Percentiles rank a stretch among this genome's conserved stretches.
Evolutionary conservation across 108 stramenopile genomes (phyloP).

Genomic region (Fistulifera pelliculosa): DNA sequence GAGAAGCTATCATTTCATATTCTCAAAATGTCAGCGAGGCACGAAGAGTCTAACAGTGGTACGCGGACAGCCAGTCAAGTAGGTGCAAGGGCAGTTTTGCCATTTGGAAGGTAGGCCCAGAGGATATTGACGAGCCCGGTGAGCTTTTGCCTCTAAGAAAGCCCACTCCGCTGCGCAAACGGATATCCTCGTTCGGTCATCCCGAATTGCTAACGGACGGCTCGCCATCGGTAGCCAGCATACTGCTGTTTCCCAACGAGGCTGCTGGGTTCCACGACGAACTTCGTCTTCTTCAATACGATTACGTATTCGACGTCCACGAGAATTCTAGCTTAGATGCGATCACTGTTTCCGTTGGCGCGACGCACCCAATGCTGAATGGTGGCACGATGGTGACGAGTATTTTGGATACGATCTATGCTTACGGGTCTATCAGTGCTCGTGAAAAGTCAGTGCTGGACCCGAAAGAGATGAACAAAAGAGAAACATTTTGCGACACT

Average conservation of each 20-base stretch:
- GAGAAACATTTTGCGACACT: slow-evolving; percentile 73
- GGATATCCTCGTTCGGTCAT: background rate
- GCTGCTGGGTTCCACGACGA: slow-evolving; percentile 26
- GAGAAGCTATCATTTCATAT: slow-evolving; percentile 60
- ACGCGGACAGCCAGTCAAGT: slow-evolving; percentile 37
- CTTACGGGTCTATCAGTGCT: slow-evolving; percentile 65
- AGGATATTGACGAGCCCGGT: background rate
- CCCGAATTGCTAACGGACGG: slow-evolving; percentile 11
- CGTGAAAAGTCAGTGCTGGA: slow-evolving; percentile 70
- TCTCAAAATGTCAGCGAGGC: slow-evolving; percentile 36
- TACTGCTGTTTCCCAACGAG: slow-evolving; percentile 65
- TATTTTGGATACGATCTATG: slow-evolving; percentile 76
- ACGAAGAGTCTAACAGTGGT: slow-evolving; percentile 28
- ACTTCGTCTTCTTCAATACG: slow-evolving; percentile 58
- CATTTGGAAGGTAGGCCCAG: slow-evolving; percentile 46
- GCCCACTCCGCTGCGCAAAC: background rate
- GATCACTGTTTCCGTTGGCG: slow-evolving; percentile 68
- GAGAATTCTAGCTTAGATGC: slow-evolving; percentile 72
- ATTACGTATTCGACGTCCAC: slow-evolving; percentile 71
- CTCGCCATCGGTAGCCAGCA: slow-evolving; percentile 59
- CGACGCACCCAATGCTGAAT: slow-evolving; percentile 77
- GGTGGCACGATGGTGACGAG: slow-evolving; percentile 77
- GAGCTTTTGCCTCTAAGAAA: slow-evolving; percentile 2
- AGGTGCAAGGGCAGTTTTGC: slow-evolving; percentile 59
- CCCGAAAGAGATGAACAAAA: slow-evolving; percentile 58